phyloP scores from a whole-genome alignment of 305 asterid species.

The Plantago coronopus region DNA sequence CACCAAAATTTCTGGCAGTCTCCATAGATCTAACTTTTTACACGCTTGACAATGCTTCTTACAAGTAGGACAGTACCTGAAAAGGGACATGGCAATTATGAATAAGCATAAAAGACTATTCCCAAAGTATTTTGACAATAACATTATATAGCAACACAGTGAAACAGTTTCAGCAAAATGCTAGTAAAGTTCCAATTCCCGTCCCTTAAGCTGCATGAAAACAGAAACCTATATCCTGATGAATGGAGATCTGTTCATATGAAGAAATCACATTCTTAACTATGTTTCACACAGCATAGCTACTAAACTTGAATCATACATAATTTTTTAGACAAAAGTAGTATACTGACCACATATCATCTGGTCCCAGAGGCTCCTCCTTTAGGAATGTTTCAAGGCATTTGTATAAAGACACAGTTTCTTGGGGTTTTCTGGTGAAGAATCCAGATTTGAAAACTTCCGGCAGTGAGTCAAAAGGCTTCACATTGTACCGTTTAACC shows the following conservation, averaged over 20 bases:
- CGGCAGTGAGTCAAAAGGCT: conserved; percentile 54
- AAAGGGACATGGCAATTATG: conserved; percentile 18
- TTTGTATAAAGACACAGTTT: conserved; percentile 75
- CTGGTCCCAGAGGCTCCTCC: conserved; percentile 99
- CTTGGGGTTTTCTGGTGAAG: conserved; percentile 65
- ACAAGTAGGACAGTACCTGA: conserved; percentile 89
- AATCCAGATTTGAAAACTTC: conserved; percentile 72
- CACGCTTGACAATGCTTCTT: conserved; percentile 91
- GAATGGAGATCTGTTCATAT: conserved; percentile 4
- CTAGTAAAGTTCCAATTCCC: no score
- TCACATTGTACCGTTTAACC: conserved; percentile 41
- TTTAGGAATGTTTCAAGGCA: conserved; percentile 92
- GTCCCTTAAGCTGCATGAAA: no score
- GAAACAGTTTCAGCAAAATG: no score
- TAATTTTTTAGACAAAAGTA: conserved; percentile 14
- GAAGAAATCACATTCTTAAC: neutral
- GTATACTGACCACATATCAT: conserved; percentile 93
- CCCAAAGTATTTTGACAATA: neutral
- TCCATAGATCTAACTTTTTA: conserved; percentile 90
- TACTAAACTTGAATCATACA: conserved; percentile 19
- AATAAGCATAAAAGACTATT: no score
- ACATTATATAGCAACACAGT: neutral
- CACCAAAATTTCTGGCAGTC: conserved; percentile 84
- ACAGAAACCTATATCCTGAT: no score
- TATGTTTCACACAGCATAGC: conserved; percentile 10